Base-by-base conservation (phyloP, 768 basidiomycete species). In the Lentinus brumalis region DNA sequence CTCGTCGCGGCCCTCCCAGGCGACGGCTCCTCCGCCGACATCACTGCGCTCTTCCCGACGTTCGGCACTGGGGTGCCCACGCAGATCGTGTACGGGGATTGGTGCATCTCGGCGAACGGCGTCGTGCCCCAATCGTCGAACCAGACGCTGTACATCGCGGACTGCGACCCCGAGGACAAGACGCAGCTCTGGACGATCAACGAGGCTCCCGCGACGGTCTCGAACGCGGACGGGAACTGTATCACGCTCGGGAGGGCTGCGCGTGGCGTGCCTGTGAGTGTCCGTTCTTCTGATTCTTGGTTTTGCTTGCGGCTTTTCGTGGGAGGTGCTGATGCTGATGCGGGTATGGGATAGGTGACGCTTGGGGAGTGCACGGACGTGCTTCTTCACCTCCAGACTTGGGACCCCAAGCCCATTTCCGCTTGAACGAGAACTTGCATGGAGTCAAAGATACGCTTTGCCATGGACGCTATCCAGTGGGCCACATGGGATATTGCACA, bases 151-250 rank as follows among this genome's bases (percentile, higher is more conserved):
- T 57, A 53, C 52, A 10, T 62, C 56, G 56, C 42, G 2, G 51
- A 62, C n/a, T 62, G 61, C 52, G 21, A 26, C 21, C 32, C 56
- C 4, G 49, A 32, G 52, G 56, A 57, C 45, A 18, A 31, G 45
- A 40, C 32, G 10, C 61, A 62, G 39, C 12, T 57, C 46, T 62
- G 61, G 61, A 57, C 52, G 29, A 7, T 62, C 8, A 62, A 58
- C 52, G 61, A 47, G 44, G 50, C 52, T 9, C 61, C 61, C 5
- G 40, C 56, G 18, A 62, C 56, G 11, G 31, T 62, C 40, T 62
- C 61, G 30, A 62, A 62, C 52, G 61, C 61, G 3, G 61, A 62
- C 31, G 61, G 61, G 14, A 62, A 62, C 56, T 62, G 61, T 52
- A 54, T 57, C 29, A 57, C 61, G 5, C 52, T 62, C 10, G 61